Evolutionary conservation across 2,329 filamentous ascomycete species (phyloP).

Genomic region (Neonectria hederae): DNA sequence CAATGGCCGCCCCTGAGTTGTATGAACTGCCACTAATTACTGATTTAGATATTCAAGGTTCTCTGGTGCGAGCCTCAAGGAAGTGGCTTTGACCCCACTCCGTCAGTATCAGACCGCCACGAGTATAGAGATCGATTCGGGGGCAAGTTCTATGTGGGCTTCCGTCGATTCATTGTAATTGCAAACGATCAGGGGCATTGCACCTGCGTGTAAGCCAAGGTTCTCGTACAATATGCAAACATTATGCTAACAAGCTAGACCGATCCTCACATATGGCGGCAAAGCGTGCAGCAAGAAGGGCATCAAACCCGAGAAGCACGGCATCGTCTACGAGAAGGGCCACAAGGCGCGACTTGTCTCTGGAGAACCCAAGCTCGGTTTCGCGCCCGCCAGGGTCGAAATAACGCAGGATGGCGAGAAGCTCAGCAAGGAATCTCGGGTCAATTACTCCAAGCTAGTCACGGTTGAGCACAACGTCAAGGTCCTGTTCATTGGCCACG

Average conservation of each 20-base stretch:
- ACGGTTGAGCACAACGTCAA: conserved; percentile 67
- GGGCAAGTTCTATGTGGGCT: conserved; percentile 57
- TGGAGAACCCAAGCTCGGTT: conserved; percentile 60
- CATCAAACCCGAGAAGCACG: conserved; percentile 62
- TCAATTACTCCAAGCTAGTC: conserved; percentile 66
- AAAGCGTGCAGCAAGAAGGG: conserved; percentile 64
- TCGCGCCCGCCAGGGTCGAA: conserved; percentile 55
- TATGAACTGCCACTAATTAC: not conserved
- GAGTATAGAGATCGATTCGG: conserved; percentile 48
- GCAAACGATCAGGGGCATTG: conserved; percentile 62
- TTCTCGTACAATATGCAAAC: not conserved
- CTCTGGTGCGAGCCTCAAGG: conserved; percentile 64
- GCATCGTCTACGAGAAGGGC: conserved; percentile 57
- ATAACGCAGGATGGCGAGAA: conserved; percentile 56
- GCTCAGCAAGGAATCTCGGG: conserved; percentile 60
- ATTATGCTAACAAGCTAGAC: conserved; percentile 48
- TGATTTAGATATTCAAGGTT: conserved; percentile 62
- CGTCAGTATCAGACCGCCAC: conserved; percentile 47
- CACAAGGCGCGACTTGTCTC: conserved; percentile 46
- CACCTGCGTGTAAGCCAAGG: conserved; percentile 62
- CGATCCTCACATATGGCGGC: conserved; percentile 65
- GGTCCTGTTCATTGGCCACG: conserved; percentile 65
- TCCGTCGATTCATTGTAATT: conserved; percentile 65
- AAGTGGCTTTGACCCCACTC: conserved; percentile 42
- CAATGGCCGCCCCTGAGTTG: not conserved